Percentiles rank a stretch among this genome's conserved stretches.
phyloP scores from a whole-genome alignment of 1,284 basidiomycete species.

The Violaceomyces palustris region DNA sequence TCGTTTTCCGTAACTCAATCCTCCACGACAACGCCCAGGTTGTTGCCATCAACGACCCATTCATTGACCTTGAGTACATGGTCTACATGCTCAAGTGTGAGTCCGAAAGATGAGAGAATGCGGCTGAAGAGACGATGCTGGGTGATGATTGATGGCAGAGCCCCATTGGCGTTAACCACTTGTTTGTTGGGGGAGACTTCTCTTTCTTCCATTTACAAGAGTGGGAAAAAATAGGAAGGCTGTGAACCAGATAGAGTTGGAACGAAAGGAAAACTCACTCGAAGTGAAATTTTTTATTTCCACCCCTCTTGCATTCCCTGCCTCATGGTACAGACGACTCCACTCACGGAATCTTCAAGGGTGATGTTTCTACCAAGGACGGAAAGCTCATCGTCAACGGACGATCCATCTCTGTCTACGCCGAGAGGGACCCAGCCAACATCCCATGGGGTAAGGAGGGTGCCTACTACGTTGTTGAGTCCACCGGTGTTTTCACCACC shows the following conservation, averaged over 20 bases:
- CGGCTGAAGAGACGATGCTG: no score
- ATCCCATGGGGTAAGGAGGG: slow-evolving; percentile 79
- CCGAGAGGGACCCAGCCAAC: slow-evolving; percentile 77
- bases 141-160: no score
- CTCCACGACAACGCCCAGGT: slow-evolving; percentile 36
- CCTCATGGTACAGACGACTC: slow-evolving; percentile 64
- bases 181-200: no score
- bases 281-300: not conserved
- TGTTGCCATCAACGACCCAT: slow-evolving; percentile 61
- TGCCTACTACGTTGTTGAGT: slow-evolving; percentile 93
- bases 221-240: no score
- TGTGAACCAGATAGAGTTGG: no score
- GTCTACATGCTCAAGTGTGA: slow-evolving; percentile 89
- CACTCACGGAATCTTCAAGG: slow-evolving; percentile 93
- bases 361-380: slow-evolving; percentile 74
- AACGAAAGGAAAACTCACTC: no score
- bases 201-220: no score
- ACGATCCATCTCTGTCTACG: slow-evolving; percentile 71
- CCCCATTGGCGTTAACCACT: no score
- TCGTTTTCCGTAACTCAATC: slow-evolving; percentile 79
- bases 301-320: not conserved
- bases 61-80: slow-evolving; percentile 75
- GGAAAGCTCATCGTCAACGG: slow-evolving; percentile 85
- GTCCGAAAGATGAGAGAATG: no score
- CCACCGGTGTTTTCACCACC: slow-evolving; percentile 99